Evolutionary conservation across 2,329 filamentous ascomycete genomes (phyloP).

Genomic region (Didymella segeticola): DNA sequence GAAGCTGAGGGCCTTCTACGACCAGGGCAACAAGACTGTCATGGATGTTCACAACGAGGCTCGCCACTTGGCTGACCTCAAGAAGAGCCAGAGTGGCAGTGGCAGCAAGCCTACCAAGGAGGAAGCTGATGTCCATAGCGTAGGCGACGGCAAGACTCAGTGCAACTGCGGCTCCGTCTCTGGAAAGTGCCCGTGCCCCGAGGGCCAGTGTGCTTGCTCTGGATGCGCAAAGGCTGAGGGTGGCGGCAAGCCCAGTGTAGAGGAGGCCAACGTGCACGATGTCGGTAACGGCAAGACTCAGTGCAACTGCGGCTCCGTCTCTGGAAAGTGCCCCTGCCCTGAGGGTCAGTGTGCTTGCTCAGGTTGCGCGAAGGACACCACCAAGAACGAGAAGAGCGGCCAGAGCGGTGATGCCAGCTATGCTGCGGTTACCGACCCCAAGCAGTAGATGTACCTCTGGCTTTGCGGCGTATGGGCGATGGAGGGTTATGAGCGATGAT

Average conservation of each 20-base stretch:
- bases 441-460: constrained; percentile 2
- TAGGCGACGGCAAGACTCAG: constrained; percentile 51
- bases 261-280: constrained; percentile 51
- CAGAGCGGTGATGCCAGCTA: constrained; percentile 11
- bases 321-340: constrained; percentile 54
- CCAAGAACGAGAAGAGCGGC: constrained; percentile 23
- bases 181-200: constrained; percentile 54
- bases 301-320: constrained; percentile 56
- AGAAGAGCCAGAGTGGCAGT: constrained; percentile 57
- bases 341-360: constrained; percentile 56
- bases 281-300: constrained; percentile 52
- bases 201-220: constrained; percentile 56
- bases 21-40: constrained; percentile 83
- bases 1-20: constrained; percentile 88
- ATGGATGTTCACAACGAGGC: constrained; percentile 94
- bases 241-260: constrained; percentile 28
- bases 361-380: constrained; percentile 52
- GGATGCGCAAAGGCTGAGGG: constrained; percentile 52
- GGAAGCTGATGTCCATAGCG: constrained; percentile 51
- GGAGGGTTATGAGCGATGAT: constrained; percentile 7
- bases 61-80: constrained; percentile 83
- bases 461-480: not conserved
- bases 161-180: constrained; percentile 57
- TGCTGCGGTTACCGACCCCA: constrained; percentile 21
- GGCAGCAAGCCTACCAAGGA: constrained; percentile 30